Conservation (phyloP, 1,139 yeast genomes). For the Arxiozyma telluris region DNA sequence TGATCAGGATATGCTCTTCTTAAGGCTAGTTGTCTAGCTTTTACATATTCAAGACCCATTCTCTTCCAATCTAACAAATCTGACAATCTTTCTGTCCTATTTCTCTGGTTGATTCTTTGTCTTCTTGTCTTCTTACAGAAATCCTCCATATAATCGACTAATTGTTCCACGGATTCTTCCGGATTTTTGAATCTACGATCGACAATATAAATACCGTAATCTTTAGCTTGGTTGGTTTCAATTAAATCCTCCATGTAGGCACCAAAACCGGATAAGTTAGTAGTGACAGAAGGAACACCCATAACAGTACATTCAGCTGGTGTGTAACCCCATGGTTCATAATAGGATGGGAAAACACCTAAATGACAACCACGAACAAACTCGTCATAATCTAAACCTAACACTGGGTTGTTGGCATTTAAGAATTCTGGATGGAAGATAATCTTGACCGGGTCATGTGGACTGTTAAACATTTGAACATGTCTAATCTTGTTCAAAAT, state of each 20-base stretch:
- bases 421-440: slow-evolving; percentile 97
- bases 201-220: slow-evolving; percentile 93
- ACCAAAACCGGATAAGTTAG: slow-evolving; percentile 94
- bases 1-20: slow-evolving; percentile 91
- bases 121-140: slow-evolving; percentile 85
- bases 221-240: slow-evolving; percentile 69
- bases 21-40: slow-evolving; percentile 86
- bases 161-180: slow-evolving; percentile 88
- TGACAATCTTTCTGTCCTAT: slow-evolving; percentile 87
- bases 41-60: slow-evolving; percentile 93
- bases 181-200: slow-evolving; percentile 91
- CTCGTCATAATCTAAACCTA: slow-evolving; percentile 91
- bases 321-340: slow-evolving; percentile 99
- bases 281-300: slow-evolving; percentile 98
- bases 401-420: slow-evolving; percentile 88
- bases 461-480: slow-evolving; percentile 81
- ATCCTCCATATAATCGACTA: slow-evolving; percentile 82
- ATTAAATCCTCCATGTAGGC: slow-evolving; percentile 97
- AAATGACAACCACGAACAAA: slow-evolving; percentile 96
- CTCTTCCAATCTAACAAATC: slow-evolving; percentile 96
- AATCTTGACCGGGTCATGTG: slow-evolving; percentile 86
- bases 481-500: slow-evolving; percentile 85
- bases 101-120: slow-evolving; percentile 96
- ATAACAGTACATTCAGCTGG: slow-evolving; percentile 99
- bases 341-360: slow-evolving; percentile 97